Evolutionary conservation across 176 grass and related monocot genomes (phyloP).

Genomic region (Bothriochloa decipiens): DNA sequence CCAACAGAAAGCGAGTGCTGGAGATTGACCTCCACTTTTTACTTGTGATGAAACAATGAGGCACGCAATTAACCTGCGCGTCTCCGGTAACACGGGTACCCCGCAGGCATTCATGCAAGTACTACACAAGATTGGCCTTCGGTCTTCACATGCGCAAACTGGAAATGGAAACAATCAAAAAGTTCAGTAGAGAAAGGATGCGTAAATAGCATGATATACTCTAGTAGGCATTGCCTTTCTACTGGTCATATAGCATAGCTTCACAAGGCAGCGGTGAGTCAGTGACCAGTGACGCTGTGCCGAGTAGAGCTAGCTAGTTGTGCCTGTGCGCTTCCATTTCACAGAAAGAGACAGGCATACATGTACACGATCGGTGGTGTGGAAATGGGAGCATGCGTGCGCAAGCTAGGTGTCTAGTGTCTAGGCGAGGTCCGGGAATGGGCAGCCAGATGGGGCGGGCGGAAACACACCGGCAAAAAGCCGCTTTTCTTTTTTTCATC

Average conservation of each 20-base stretch:
- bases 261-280: neutral
- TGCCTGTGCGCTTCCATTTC: neutral
- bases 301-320: neutral
- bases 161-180: neutral
- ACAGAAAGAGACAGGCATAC: neutral
- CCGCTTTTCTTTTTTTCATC: conserved; percentile 25
- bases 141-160: neutral
- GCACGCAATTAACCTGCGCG: neutral
- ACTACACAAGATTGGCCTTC: neutral
- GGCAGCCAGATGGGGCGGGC: neutral
- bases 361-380: neutral
- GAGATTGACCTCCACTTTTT: neutral
- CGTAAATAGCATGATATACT: no score
- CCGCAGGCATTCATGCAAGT: no score
- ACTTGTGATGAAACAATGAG: neutral
- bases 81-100: no score
- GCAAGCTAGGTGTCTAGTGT: neutral
- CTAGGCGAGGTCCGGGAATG: neutral
- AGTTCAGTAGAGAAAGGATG: neutral
- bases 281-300: neutral
- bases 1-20: no score
- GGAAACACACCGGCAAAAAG: neutral
- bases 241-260: neutral
- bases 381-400: neutral
- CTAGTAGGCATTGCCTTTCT: neutral